Evolutionary conservation across 1,284 basidiomycete genomes (phyloP), one percentile per base, ranked within the genome.

Genomic region (Pisolithus thermaeus): DNA sequence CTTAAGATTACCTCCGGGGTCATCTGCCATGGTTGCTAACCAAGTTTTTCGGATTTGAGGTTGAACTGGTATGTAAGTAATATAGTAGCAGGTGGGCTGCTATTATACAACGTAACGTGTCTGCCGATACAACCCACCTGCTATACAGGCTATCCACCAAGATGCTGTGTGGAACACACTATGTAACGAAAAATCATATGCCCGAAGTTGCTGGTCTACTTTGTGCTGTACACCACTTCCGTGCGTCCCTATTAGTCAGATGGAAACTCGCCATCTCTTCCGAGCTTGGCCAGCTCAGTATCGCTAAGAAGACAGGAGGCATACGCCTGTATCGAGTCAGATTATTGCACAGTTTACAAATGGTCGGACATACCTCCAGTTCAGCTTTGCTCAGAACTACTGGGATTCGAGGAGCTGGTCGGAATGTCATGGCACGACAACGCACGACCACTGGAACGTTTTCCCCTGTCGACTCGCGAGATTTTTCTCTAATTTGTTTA

Each of bases 181-280:
- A 27, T 27, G 6, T 27, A 6, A 27, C 4, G 25, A 27, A 27
- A 27, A 27, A 7, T 7, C 25, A 5, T 27, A 7, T 27, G 25
- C 25, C 25, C 25, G 25, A 27, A 27, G 25, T 27, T 27, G 25
- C 25, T 7, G 25, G 25, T 27, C 25, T 27, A 27, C 25, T 7
- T 27, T 27, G 25, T 27, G 25, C 6, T 27, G 25, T 27, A 7
- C 25, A 27, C 6, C 6, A 30, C 28, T 30, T 11, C 28, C 8
- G 11, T 9, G 28, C 11, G 28, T 9, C 32, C 32, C 38, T 55
- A 69, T 50, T 56, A 60, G 32, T 68, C 64, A 11, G 57, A 68
- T 44, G 69, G 58, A 52, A 67, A 69, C 8, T 50, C 44, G 22
- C 64, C 65, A 4, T 54, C 53, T 30, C 49, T 55, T 30, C 56